These are phyloP conservation scores for Candida boidinii DNA, from an alignment of 805 yeast species.

Conservation along the genomic window DNA sequence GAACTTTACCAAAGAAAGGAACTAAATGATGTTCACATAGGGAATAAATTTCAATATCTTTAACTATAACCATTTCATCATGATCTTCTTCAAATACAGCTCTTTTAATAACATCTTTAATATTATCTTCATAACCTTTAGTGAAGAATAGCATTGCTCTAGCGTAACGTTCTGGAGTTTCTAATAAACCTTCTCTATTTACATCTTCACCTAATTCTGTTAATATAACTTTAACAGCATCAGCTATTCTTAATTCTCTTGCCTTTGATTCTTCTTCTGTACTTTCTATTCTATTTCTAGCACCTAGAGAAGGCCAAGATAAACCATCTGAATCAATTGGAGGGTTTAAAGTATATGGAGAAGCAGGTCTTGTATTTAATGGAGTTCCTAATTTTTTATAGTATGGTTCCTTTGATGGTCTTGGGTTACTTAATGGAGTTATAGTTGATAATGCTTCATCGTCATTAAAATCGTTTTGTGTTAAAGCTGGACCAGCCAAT, in stretches of 20 bases:
- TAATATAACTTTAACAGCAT: slow-evolving; percentile 71
- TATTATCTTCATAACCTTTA: slow-evolving; percentile 92
- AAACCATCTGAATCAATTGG: slow-evolving; percentile 87
- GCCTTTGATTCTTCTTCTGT: slow-evolving; percentile 53
- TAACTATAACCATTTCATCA: slow-evolving; percentile 97
- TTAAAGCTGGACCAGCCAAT: slow-evolving; percentile 13
- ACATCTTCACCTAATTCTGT: slow-evolving; percentile 89
- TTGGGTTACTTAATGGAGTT: slow-evolving; percentile 15
- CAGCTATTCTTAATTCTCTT: slow-evolving; percentile 72
- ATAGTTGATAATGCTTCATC: slow-evolving; percentile 1
- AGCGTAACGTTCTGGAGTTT: slow-evolving; percentile 95
- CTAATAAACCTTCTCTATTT: slow-evolving; percentile 78
- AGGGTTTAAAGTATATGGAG: slow-evolving; percentile 75
- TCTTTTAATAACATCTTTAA: slow-evolving; percentile 82
- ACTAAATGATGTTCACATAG: slow-evolving; percentile 97
- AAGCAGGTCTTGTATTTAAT: slow-evolving; percentile 65
- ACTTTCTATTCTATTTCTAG: slow-evolving; percentile 67
- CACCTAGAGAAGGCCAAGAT: slow-evolving; percentile 90
- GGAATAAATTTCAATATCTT: slow-evolving; percentile 87
- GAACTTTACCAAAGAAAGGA: slow-evolving; percentile 95
- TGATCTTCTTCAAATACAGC: slow-evolving; percentile 98
- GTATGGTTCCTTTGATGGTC: slow-evolving; percentile 26
- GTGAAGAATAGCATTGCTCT: slow-evolving; percentile 94
- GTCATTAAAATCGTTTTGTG: slow-evolving; percentile 3
- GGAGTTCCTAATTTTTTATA: slow-evolving; percentile 41